A percentile compares a stretch with the other conserved stretches of the same genome.
phyloP scores from a whole-genome alignment of 441 rosid genomes.

The Adansonia madagascariensis region DNA sequence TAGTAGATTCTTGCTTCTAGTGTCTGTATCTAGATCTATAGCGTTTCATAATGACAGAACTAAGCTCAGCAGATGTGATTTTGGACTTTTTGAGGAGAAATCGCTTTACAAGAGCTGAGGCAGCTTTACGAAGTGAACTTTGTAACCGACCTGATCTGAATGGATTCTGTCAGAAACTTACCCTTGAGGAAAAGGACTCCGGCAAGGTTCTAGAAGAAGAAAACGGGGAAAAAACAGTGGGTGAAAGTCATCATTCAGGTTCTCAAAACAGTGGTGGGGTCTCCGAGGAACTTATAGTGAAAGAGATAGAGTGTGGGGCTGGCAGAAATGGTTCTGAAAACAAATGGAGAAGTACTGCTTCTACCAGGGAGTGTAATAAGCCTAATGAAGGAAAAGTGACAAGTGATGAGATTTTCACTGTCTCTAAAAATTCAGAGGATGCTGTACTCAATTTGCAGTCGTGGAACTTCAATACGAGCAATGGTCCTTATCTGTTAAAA shows the following conservation, averaged over 20 bases:
- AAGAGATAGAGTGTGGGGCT: conserved; percentile 78
- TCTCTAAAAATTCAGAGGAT: conserved; percentile 54
- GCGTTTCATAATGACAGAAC: conserved; percentile 61
- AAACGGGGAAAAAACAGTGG: conserved; percentile 36
- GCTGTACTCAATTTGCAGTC: conserved; percentile 54
- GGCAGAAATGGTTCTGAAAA: conserved; percentile 61
- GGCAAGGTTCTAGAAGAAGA: conserved; percentile 44
- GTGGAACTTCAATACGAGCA: conserved; percentile 59
- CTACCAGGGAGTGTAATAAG: conserved; percentile 47
- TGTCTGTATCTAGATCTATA: conserved; percentile 29
- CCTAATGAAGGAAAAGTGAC: conserved; percentile 44
- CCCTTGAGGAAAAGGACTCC: conserved; percentile 53
- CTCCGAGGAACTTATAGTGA: conserved; percentile 80
- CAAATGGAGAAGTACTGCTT: conserved; percentile 53
- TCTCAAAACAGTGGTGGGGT: conserved; percentile 47
- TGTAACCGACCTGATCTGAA: conserved; percentile 63
- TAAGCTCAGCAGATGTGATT: conserved; percentile 65
- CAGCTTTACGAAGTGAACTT: conserved; percentile 82
- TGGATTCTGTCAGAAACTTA: conserved; percentile 65
- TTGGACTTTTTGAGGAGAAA: conserved; percentile 73
- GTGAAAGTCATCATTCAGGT: conserved; percentile 37
- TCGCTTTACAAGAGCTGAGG: conserved; percentile 83
- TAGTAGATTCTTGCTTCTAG: conserved; percentile 33
- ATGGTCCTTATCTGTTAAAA: conserved; percentile 48
- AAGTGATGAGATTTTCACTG: conserved; percentile 43